A percentile compares a stretch with the other conserved stretches of the same genome.
Conservation (phyloP, 371 early-diverging fungal species). For the Batrachochytrium dendrobatidis region DNA sequence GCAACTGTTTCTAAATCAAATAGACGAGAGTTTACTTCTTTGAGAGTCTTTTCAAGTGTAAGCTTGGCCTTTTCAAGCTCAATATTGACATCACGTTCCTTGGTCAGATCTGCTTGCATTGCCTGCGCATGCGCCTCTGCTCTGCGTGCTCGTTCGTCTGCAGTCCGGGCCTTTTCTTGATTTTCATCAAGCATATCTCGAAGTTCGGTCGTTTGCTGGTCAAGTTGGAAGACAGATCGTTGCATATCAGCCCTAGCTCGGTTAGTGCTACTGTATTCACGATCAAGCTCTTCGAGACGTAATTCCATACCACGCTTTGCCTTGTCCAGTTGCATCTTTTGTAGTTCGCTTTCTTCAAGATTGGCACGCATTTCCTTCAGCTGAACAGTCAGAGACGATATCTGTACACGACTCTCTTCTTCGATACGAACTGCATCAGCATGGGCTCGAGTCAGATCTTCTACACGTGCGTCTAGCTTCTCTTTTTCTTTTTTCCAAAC, state of each 20-base stretch:
- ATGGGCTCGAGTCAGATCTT: constrained; percentile 50
- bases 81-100: constrained; percentile 54
- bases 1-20: constrained; percentile 64
- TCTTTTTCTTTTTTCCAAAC: constrained; percentile 64
- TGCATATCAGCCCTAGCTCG: constrained; percentile 56
- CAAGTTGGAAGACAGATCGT: constrained; percentile 44
- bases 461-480: constrained; percentile 46
- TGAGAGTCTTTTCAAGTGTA: constrained; percentile 66
- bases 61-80: constrained; percentile 58
- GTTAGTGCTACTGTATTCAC: constrained; percentile 55
- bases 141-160: constrained; percentile 54
- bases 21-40: constrained; percentile 63
- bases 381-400: constrained; percentile 36
- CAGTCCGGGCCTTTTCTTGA: constrained; percentile 43
- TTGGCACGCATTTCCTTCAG: constrained; percentile 44
- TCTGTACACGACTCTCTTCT: constrained; percentile 49
- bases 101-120: constrained; percentile 53
- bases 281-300: constrained; percentile 64
- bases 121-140: constrained; percentile 49
- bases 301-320: constrained; percentile 59
- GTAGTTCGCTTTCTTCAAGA: constrained; percentile 60
- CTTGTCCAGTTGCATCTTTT: constrained; percentile 51
- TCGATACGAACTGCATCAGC: constrained; percentile 35
- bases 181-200: constrained; percentile 66
- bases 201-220: constrained; percentile 48